These are phyloP conservation scores for Chloranthus sessilifolius DNA, from an alignment of 164 flowering plant genomes.

Conservation along the genomic window DNA sequence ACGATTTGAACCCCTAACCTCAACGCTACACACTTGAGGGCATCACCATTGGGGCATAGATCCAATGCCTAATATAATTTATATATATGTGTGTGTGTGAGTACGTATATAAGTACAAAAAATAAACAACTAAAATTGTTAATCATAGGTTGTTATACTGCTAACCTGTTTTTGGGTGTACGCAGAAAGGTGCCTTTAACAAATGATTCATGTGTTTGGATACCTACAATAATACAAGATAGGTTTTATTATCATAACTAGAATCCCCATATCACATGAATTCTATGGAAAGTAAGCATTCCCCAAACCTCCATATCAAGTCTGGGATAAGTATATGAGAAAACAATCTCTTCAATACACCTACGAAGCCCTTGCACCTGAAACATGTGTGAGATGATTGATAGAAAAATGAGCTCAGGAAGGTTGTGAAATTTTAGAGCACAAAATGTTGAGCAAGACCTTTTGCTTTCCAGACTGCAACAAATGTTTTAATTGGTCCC, in stretches of 20 bases:
- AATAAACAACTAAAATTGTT: too few relatives aligned
- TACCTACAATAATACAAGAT: conserved; percentile 42
- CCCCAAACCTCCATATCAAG: conserved; percentile 85
- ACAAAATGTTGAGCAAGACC: conserved; percentile 28
- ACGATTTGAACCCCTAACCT: too few relatives aligned
- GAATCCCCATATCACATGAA: not conserved
- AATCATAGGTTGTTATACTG: too few relatives aligned
- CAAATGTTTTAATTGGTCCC: conserved; percentile 70
- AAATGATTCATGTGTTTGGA: conserved; percentile 94
- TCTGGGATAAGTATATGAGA: conserved; percentile 83
- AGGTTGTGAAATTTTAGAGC: not conserved
- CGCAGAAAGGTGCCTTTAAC: conserved; percentile 95
- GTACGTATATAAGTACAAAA: too few relatives aligned
- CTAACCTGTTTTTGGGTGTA: conserved; percentile 97
- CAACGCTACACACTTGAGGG: too few relatives aligned
- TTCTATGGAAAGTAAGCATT: not conserved
- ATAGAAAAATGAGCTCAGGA: conserved; percentile 1
- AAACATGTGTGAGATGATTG: conserved; percentile 7
- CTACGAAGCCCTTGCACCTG: conserved; percentile 63
- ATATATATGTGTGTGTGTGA: too few relatives aligned
- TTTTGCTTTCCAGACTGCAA: conserved; percentile 73
- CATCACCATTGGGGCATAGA: not conserved
- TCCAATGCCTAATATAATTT: not conserved
- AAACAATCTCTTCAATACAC: conserved; percentile 88
- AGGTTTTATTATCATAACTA: conserved; percentile 1